phyloP scores from a whole-genome alignment of 148 eudicot genomes.

The Rhododendron vialii region DNA sequence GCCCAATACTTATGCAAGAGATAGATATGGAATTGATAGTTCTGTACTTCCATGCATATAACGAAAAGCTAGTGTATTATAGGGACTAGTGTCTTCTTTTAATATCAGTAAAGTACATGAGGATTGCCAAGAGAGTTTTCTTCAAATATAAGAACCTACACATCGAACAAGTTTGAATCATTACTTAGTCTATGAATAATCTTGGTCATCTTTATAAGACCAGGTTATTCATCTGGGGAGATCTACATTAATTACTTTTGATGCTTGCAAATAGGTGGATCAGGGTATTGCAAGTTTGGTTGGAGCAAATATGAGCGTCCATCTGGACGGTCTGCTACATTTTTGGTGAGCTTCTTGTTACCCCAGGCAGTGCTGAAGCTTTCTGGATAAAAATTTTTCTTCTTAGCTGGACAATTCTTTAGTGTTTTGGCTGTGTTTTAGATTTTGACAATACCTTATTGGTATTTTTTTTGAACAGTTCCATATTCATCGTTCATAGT shows the following conservation, averaged over 20 bases:
- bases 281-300: conserved; percentile 92
- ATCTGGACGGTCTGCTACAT: conserved; percentile 75
- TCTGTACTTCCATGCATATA: background rate
- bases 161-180: background rate
- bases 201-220: background rate
- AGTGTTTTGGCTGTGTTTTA: background rate
- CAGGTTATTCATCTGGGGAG: background rate
- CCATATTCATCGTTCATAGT: background rate
- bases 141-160: background rate
- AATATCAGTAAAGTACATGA: background rate
- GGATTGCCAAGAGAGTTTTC: background rate
- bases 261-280: conserved; percentile 54
- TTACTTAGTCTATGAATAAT: background rate
- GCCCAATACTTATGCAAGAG: background rate
- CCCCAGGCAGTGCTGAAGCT: background rate
- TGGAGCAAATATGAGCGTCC: conserved; percentile 84
- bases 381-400: background rate
- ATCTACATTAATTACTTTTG: background rate
- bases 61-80: background rate
- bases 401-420: background rate
- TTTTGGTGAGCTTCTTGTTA: conserved; percentile 49
- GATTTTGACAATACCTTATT: background rate
- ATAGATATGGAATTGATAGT: background rate
- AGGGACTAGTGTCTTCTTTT: background rate
- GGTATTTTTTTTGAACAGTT: background rate